These are phyloP conservation scores for Colletotrichum higginsianum DNA, from an alignment of 2,329 filamentous ascomycete species.

Conservation along the genomic window DNA sequence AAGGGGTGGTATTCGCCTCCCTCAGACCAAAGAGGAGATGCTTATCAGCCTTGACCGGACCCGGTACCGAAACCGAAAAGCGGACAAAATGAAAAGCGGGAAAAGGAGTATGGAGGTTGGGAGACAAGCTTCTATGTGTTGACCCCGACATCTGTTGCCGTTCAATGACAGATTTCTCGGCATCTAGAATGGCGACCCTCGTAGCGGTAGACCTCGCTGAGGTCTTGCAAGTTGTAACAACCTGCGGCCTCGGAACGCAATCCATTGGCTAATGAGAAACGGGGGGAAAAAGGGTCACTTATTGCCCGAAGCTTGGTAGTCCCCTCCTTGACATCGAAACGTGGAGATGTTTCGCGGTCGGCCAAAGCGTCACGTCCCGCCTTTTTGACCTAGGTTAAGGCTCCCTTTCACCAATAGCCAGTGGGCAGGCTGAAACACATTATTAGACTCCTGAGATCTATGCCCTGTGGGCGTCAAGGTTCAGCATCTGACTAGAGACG, in stretches of 20 bases:
- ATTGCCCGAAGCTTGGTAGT: conserved; percentile 20
- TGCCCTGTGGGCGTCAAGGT: conserved; percentile 20
- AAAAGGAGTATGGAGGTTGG: neutral
- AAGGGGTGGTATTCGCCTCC: no score
- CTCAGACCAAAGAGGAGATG: no score
- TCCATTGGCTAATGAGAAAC: neutral
- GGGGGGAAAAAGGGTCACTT: neutral
- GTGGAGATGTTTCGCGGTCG: conserved; percentile 33
- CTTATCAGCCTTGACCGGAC: no score
- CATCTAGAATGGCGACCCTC: neutral
- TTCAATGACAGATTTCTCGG: neutral
- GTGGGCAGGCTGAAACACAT: conserved; percentile 21
- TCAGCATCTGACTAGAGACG: neutral
- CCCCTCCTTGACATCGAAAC: conserved; percentile 35
- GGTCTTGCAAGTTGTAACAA: conserved; percentile 1
- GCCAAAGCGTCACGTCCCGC: conserved; percentile 38
- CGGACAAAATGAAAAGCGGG: neutral
- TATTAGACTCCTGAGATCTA: conserved; percentile 19
- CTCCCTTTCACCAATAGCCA: conserved; percentile 8
- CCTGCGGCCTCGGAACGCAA: conserved; percentile 12
- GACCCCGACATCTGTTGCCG: neutral
- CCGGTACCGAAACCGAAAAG: no score
- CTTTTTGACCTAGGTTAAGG: conserved; percentile 16
- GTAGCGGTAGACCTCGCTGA: neutral
- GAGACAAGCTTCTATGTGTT: neutral